These are phyloP conservation scores for Austroboletus niveus DNA, from an alignment of 1,284 basidiomycete genomes.

Conservation along the genomic window DNA sequence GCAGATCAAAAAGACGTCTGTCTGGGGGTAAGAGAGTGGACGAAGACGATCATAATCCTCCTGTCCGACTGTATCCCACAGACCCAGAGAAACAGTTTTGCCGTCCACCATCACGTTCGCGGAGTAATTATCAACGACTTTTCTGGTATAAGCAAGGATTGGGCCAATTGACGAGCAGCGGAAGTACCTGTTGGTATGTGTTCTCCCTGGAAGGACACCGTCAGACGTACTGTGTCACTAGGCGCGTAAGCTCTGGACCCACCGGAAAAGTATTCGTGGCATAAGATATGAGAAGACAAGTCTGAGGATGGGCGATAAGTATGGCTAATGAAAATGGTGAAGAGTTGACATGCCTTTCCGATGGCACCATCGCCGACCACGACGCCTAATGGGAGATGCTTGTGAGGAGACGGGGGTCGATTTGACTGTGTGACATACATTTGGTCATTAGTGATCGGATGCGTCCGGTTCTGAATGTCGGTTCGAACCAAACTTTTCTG, in stretches of 20 bases:
- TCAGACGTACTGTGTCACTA: conserved; percentile 16
- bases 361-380: conserved; percentile 99
- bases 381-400: conserved; percentile 63
- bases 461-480: too few species aligned
- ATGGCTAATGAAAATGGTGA: conserved; percentile 1
- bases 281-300: conserved; percentile 95
- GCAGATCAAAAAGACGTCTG: conserved; percentile 98
- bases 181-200: conserved; percentile 91
- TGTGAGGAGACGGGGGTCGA: conserved; percentile 25
- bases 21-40: conserved; percentile 98
- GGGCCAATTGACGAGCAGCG: neutral
- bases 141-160: conserved; percentile 18
- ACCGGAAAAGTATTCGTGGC: conserved; percentile 96
- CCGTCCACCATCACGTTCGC: conserved; percentile 98
- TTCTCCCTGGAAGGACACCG: conserved; percentile 65
- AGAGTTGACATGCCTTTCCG: conserved; percentile 76
- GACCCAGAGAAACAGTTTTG: conserved; percentile 95
- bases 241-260: conserved; percentile 35
- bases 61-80: conserved; percentile 99
- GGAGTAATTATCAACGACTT: conserved; percentile 94
- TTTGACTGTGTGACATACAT: conserved; percentile 41
- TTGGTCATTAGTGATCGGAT: conserved; percentile 31
- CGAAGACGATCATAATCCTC: conserved; percentile 98
- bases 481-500: too few species aligned
- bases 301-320: conserved; percentile 49